A percentile compares a stretch with the other conserved stretches of the same genome.
Evolutionary conservation across 2,329 filamentous ascomycete genomes (phyloP).

Genomic region (Aulographum hederae): DNA sequence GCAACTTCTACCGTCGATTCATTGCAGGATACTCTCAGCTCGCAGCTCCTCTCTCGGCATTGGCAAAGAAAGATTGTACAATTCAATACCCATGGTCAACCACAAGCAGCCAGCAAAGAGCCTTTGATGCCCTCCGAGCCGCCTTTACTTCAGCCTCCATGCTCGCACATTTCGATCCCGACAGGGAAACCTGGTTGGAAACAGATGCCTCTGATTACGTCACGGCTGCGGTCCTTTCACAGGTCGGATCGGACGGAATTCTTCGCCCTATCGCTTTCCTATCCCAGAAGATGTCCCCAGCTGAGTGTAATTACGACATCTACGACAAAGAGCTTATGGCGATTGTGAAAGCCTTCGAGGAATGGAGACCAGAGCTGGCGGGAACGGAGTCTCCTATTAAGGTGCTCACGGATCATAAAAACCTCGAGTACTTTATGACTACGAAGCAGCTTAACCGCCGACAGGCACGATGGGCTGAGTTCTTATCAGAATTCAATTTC

Average conservation of each 20-base stretch:
- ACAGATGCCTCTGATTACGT: slow-evolving; percentile 9
- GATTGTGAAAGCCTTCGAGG: slow-evolving; percentile 12
- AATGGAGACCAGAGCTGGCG: slow-evolving; percentile 10
- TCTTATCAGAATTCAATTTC: slow-evolving; percentile 10
- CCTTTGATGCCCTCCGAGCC: slow-evolving; percentile 6
- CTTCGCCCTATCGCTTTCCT: slow-evolving; percentile 9
- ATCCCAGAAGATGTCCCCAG: slow-evolving; percentile 9
- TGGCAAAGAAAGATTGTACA: slow-evolving; percentile 6
- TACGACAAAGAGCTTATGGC: no score
- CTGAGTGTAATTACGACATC: slow-evolving; percentile 15
- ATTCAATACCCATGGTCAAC: not conserved
- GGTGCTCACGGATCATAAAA: slow-evolving; percentile 13
- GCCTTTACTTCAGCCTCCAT: slow-evolving; percentile 7
- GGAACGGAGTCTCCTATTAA: slow-evolving; percentile 5
- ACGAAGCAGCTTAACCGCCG: no score
- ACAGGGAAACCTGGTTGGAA: slow-evolving; percentile 8
- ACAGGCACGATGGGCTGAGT: no score
- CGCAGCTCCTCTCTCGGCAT: slow-evolving; percentile 5
- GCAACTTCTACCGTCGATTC: slow-evolving; percentile 16
- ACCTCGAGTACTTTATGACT: no score
- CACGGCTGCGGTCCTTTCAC: slow-evolving; percentile 4
- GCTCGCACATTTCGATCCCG: slow-evolving; percentile 8
- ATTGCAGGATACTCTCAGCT: slow-evolving; percentile 10
- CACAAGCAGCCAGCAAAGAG: not conserved
- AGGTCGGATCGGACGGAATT: slow-evolving; percentile 5